Conservation (phyloP, 768 basidiomycete species). For the Russula virescens region DNA sequence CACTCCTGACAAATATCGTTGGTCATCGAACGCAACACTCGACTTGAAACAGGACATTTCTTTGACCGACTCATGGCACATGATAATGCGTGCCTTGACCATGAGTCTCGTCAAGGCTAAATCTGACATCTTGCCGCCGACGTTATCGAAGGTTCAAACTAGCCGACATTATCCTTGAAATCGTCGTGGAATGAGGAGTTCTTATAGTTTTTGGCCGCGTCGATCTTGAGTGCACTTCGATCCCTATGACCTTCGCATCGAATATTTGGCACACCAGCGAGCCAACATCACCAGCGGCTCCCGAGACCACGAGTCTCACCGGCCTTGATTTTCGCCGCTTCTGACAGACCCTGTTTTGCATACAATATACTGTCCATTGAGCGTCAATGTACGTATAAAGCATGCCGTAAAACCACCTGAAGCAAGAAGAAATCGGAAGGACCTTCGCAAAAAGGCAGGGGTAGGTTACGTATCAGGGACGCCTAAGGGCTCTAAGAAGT, state of each 20-base stretch:
- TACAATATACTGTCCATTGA: background rate
- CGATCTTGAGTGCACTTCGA: conserved; percentile 86
- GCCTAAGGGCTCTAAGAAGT: conserved; percentile 81
- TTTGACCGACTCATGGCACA: conserved; percentile 59
- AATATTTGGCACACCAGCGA: conserved; percentile 69
- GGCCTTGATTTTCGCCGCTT: conserved; percentile 71
- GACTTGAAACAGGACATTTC: too few relatives aligned
- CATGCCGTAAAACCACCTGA: conserved; percentile 78
- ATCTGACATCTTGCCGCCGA: conserved; percentile 78
- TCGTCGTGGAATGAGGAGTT: conserved; percentile 61
- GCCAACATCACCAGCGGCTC: conserved; percentile 91
- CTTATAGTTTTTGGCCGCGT: conserved; percentile 86
- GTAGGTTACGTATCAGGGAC: conserved; percentile 46
- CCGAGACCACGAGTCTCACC: conserved; percentile 91
- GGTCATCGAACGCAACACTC: background rate
- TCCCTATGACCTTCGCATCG: conserved; percentile 80
- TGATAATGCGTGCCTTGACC: conserved; percentile 63
- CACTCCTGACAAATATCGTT: conserved; percentile 44
- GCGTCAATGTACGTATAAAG: conserved; percentile 50
- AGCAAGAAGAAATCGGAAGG: background rate
- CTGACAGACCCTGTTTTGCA: conserved; percentile 62
- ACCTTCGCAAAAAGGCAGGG: background rate
- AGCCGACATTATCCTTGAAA: conserved; percentile 64
- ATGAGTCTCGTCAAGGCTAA: conserved; percentile 70
- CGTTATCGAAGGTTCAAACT: conserved; percentile 82